Conservation (phyloP, 2,329 filamentous ascomycete species). For the Venturia effusa region DNA sequence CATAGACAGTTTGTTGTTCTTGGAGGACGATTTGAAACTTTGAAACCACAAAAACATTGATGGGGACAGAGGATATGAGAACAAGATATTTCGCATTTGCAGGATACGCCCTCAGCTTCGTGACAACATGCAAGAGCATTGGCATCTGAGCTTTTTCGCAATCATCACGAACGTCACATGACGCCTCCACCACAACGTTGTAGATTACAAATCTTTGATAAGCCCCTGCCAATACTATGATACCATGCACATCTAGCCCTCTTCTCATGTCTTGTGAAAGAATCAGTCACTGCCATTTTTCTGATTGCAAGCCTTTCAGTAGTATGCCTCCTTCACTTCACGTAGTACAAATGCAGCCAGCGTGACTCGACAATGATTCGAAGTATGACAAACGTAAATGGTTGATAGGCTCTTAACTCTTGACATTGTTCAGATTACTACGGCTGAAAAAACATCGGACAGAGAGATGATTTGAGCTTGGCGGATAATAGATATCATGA, state of each 20-base stretch:
- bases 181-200: neutral
- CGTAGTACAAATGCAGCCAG: too few relatives aligned
- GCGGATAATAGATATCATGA: too few relatives aligned
- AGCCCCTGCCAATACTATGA: conserved; percentile 3
- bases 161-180: neutral
- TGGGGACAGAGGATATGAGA: neutral
- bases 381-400: too few relatives aligned
- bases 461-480: too few relatives aligned
- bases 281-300: too few relatives aligned
- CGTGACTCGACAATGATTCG: too few relatives aligned
- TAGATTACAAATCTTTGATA: conserved; percentile 1
- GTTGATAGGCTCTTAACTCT: too few relatives aligned
- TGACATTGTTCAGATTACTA: too few relatives aligned
- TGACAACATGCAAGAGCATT: neutral
- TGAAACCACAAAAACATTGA: neutral
- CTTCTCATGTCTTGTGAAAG: neutral
- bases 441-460: too few relatives aligned
- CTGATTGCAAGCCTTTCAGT: too few relatives aligned
- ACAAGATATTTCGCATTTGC: neutral
- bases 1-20: conserved; percentile 14
- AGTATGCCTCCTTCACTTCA: too few relatives aligned
- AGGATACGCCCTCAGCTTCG: neutral
- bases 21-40: neutral
- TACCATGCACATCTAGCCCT: neutral
- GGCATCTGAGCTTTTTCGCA: neutral